Evolutionary conservation across 306 rosid species (phyloP).

Genomic region (Cyamopsis tetragonoloba): DNA sequence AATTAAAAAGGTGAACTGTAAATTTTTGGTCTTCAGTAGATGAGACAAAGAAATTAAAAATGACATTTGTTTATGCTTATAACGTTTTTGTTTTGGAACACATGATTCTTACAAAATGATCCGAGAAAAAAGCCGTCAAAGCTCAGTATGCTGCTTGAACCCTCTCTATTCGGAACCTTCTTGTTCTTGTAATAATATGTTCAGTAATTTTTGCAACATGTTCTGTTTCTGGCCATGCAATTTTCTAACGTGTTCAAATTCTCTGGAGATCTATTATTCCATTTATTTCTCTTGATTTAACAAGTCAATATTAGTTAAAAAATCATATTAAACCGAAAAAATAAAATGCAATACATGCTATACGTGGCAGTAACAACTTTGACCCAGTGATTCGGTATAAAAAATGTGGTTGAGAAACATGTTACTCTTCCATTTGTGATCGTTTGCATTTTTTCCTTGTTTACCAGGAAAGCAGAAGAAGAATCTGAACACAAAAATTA

Average conservation of each 20-base stretch:
- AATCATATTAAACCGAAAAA: neutral
- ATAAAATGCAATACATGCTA: neutral
- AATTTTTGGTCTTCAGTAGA: neutral
- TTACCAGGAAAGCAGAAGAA: neutral
- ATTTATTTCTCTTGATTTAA: neutral
- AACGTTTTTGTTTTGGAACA: too few relatives aligned
- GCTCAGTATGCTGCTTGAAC: neutral
- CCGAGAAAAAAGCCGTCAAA: conserved; percentile 22
- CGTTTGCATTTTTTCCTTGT: neutral
- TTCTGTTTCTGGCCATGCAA: neutral
- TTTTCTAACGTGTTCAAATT: conserved; percentile 20
- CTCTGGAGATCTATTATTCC: conserved; percentile 22
- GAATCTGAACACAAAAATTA: neutral
- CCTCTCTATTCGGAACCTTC: neutral
- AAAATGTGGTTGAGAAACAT: neutral
- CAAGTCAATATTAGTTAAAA: conserved; percentile 5
- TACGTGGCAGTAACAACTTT: conserved; percentile 17
- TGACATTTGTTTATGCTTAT: neutral
- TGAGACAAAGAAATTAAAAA: too few relatives aligned
- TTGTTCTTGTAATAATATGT: neutral
- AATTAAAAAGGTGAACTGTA: too few relatives aligned
- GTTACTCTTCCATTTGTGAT: conserved; percentile 6
- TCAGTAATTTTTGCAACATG: conserved; percentile 1
- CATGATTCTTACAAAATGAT: conserved; percentile 18
- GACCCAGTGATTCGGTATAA: neutral